Base-by-base conservation (phyloP, 2,329 filamentous ascomycete species). In the Ophiostoma sp. region DNA sequence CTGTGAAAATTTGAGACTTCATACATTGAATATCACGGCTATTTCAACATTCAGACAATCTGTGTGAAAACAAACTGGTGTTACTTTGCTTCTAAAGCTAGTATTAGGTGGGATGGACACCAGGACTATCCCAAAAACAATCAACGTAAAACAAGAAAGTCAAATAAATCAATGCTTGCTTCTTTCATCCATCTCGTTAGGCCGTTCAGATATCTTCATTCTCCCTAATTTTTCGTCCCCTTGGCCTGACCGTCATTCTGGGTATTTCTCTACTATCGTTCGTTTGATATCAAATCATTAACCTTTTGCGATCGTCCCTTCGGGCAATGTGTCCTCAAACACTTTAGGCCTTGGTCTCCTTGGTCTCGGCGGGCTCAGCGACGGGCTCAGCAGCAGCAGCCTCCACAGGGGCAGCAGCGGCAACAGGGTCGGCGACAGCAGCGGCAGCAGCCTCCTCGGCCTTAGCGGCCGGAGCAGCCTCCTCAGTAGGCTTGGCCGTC, bases 161-260 rank as follows among this genome's bases (percentile, higher is more conserved):
- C 22, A 64, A 28, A 31, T 33, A 72, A 70, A 72, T 12, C 70
- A 72, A 57, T 70, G 66, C 73, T 72, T 19, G 69, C 36, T 69
- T 50, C 28, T 2, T n/a, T 12, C 28, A 31, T 70, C 71, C 42
- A 33, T 55, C n/a, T 64, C 28, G 36, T 15, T 22, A 55, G 19
- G n/a, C 36, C 36, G 11, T 42, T 48, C 55, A 52, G 12, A 15
- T 3, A 12, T 48, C 17, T 33, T 69, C 19, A 19, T 39, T 31
- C 39, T 50, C 19, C 52, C 2, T 42, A 17, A 55, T 22, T 42
- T 25, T 57, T n/a, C 55, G n/a, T 17, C 31, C 7, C 52, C 33
- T 31, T 55, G 33, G 22, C 50, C 33, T 48, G 36, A 36, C 61
- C 17, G 42, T 22, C 28, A 45, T 57, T 45, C 66, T 70, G 72